phyloP scores from a whole-genome alignment of 2,329 filamentous ascomycete genomes.

The Neurospora sp. region DNA sequence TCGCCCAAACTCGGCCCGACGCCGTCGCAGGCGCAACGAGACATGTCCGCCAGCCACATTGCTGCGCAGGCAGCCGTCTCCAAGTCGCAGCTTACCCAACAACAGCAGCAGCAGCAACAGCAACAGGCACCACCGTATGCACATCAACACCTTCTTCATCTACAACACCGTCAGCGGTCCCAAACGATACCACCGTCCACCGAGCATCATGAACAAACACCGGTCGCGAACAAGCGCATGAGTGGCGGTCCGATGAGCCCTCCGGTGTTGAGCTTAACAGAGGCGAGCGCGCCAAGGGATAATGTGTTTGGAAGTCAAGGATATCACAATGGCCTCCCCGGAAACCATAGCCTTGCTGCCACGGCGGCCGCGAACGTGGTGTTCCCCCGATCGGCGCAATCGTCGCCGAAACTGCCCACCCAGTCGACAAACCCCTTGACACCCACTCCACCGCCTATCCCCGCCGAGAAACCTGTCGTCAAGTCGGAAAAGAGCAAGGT shows the following conservation, averaged over 20 bases:
- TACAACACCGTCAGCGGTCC: conserved; percentile 55
- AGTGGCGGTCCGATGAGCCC: conserved; percentile 46
- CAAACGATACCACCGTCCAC: conserved; percentile 57
- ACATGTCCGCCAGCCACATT: conserved; percentile 61
- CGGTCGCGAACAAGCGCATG: conserved; percentile 26
- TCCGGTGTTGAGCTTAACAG: conserved; percentile 53
- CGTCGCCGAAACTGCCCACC: conserved; percentile 35
- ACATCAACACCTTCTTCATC: conserved; percentile 23
- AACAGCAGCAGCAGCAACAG: conserved; percentile 32
- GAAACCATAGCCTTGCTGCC: conserved; percentile 53
- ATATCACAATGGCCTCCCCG: conserved; percentile 53
- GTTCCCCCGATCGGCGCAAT: conserved; percentile 55
- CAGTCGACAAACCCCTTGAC: conserved; percentile 17
- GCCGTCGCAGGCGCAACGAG: conserved; percentile 15
- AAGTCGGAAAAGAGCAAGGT: conserved; percentile 66
- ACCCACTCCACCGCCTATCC: conserved; percentile 25
- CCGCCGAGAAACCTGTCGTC: conserved; percentile 43
- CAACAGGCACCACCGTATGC: conserved; percentile 40
- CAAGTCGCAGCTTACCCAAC: conserved; percentile 24
- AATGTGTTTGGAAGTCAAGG: conserved; percentile 38
- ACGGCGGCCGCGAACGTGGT: conserved; percentile 64
- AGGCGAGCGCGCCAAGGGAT: conserved; percentile 52
- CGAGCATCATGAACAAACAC: conserved; percentile 28
- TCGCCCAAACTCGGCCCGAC: conserved; percentile 29
- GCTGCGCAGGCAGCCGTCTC: conserved; percentile 71